Evolutionary conservation across 345 rosid genomes (phyloP).

Genomic region (Draba incana): DNA sequence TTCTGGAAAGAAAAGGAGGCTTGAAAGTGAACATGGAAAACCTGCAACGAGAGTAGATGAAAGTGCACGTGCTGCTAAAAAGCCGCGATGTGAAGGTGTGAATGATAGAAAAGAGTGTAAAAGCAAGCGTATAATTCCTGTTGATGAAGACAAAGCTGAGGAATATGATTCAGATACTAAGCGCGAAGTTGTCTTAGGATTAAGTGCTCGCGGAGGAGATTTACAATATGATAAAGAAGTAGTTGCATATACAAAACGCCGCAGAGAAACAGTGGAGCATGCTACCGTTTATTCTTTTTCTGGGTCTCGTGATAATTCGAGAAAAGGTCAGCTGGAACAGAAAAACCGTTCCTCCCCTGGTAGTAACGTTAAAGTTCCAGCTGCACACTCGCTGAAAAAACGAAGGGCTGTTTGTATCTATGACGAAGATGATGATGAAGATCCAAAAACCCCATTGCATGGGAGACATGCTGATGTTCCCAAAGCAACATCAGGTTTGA

Average conservation of each 20-base stretch:
- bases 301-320: constrained; percentile 49
- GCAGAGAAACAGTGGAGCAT: constrained; percentile 58
- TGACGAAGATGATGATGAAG: constrained; percentile 72
- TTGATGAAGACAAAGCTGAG: constrained; percentile 11
- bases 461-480: constrained; percentile 52
- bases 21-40: constrained; percentile 54
- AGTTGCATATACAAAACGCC: constrained; percentile 67
- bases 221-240: constrained; percentile 64
- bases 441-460: constrained; percentile 91
- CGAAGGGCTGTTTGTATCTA: constrained; percentile 85
- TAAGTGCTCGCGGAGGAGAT: constrained; percentile 48
- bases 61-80: constrained; percentile 57
- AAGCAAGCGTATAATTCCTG: constrained; percentile 5
- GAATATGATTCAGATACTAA: constrained; percentile 40
- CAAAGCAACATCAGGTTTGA: constrained; percentile 41
- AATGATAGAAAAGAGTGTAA: constrained; percentile 40
- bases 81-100: constrained; percentile 47
- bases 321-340: constrained; percentile 49
- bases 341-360: constrained; percentile 46
- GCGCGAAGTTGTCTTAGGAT: constrained; percentile 49
- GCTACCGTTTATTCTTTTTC: constrained; percentile 52
- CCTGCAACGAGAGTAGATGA: constrained; percentile 45
- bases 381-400: constrained; percentile 55
- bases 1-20: constrained; percentile 48
- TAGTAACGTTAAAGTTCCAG: constrained; percentile 42